A percentile compares a stretch with the other conserved stretches of the same genome.
phyloP scores from a whole-genome alignment of 2,329 filamentous ascomycete species.

The Ustulina deusta region DNA sequence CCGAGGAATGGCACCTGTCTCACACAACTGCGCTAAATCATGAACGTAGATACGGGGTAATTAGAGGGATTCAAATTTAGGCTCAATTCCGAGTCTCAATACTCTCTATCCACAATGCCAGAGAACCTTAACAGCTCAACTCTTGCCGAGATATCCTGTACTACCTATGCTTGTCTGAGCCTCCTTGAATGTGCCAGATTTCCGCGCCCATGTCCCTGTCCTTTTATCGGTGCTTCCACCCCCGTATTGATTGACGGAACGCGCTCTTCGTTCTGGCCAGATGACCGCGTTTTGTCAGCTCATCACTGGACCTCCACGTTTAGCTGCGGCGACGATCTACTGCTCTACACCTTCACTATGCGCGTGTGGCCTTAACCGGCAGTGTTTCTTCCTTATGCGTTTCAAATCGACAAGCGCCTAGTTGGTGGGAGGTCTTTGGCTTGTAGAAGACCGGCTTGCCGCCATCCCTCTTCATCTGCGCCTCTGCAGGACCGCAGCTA shows the following conservation, averaged over 20 bases:
- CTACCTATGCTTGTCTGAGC: conserved; percentile 4
- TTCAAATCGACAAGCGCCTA: conserved; percentile 10
- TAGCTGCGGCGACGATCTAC: conserved; percentile 17
- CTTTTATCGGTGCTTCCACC: conserved; percentile 6
- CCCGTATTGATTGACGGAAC: conserved; percentile 17
- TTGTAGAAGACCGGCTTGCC: conserved; percentile 14
- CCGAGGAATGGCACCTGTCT: conserved; percentile 1
- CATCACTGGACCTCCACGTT: conserved; percentile 16
- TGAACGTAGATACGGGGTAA: background rate
- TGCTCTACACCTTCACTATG: conserved; percentile 6
- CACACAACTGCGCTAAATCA: background rate
- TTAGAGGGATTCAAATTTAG: no score
- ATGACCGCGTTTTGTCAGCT: conserved; percentile 8
- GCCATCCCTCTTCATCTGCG: conserved; percentile 8
- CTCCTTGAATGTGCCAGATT: background rate
- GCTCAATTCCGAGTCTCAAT: background rate
- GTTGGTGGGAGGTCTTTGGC: background rate
- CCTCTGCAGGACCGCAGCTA: conserved; percentile 18
- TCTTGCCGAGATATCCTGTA: background rate
- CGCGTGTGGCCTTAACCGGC: conserved; percentile 3
- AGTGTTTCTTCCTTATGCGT: conserved; percentile 6
- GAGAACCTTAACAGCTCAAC: background rate
- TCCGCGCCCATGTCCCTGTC: conserved; percentile 21
- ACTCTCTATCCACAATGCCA: background rate
- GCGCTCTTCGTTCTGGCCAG: conserved; percentile 6